Evolutionary conservation across 176 grass and related monocot genomes (phyloP).

Genomic region (Paspalum vaginatum): DNA sequence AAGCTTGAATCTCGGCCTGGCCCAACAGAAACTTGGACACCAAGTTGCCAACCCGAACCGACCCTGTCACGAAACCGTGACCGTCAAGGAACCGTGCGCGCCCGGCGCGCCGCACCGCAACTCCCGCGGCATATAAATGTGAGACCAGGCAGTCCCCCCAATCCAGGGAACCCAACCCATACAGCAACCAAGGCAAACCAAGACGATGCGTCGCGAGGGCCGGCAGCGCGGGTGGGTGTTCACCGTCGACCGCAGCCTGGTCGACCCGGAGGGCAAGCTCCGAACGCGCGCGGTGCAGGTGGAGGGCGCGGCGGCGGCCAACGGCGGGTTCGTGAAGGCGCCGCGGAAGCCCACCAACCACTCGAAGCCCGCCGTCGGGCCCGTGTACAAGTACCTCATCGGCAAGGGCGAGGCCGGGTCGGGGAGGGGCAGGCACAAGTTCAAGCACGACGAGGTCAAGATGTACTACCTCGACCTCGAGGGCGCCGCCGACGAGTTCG

Average conservation of each 20-base stretch:
- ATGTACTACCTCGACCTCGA: background rate
- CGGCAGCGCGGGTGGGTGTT: conserved; percentile 42
- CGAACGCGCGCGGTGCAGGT: conserved; percentile 29
- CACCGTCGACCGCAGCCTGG: conserved; percentile 21
- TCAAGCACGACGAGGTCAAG: conserved; percentile 37
- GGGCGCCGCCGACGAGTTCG: background rate
- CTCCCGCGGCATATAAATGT: no score
- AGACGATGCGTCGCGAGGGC: conserved; percentile 45
- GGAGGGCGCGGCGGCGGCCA: background rate
- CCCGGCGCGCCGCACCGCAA: no score
- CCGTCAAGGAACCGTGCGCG: no score
- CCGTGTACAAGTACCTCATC: background rate
- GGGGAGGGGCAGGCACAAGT: conserved; percentile 9
- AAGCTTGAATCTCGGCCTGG: no score
- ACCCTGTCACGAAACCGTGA: no score
- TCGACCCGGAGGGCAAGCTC: conserved; percentile 33
- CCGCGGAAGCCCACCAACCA: conserved; percentile 34
- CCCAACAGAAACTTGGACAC: no score
- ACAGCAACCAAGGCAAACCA: background rate
- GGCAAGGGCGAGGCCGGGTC: background rate
- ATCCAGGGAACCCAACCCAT: background rate
- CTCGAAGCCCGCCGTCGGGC: conserved; percentile 2
- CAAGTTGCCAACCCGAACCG: no score
- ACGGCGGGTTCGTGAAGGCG: conserved; percentile 11
- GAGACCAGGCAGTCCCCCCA: background rate